These are phyloP conservation scores for Nicotiana tabacum DNA, from an alignment of 257 asterid genomes.

Conservation along the genomic window DNA sequence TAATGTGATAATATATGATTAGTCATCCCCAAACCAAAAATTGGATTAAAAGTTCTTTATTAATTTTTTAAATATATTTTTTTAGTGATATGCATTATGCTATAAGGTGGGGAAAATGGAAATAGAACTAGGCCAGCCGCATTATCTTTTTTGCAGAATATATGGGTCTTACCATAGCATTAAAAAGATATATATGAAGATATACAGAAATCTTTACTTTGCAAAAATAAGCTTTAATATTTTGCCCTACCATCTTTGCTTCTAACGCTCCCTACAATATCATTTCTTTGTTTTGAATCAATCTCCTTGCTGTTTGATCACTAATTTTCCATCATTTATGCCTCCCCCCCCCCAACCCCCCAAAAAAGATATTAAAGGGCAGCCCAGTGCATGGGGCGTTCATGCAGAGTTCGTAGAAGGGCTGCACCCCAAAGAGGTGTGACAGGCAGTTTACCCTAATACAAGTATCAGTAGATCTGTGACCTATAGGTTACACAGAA, in stretches of 20 bases:
- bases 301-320: slow-evolving; percentile 26
- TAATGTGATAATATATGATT: neutral
- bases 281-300: slow-evolving; percentile 44
- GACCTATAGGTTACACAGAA: no score
- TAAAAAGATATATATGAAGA: slow-evolving; percentile 25
- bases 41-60: neutral
- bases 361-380: no score
- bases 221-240: slow-evolving; percentile 12
- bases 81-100: neutral
- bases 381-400: no score
- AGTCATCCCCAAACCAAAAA: neutral
- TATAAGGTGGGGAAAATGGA: slow-evolving; percentile 43
- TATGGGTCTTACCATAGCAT: slow-evolving; percentile 27
- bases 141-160: slow-evolving; percentile 20
- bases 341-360: neutral
- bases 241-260: slow-evolving; percentile 50
- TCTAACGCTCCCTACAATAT: slow-evolving; percentile 56
- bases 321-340: neutral
- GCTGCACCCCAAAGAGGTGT: no score
- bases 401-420: no score
- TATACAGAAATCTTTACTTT: slow-evolving; percentile 32
- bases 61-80: neutral
- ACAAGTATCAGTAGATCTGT: no score
- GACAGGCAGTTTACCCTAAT: no score
- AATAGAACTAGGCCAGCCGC: slow-evolving; percentile 32